Conservation (phyloP, 148 eudicot species). For the Selenicereus undatus region DNA sequence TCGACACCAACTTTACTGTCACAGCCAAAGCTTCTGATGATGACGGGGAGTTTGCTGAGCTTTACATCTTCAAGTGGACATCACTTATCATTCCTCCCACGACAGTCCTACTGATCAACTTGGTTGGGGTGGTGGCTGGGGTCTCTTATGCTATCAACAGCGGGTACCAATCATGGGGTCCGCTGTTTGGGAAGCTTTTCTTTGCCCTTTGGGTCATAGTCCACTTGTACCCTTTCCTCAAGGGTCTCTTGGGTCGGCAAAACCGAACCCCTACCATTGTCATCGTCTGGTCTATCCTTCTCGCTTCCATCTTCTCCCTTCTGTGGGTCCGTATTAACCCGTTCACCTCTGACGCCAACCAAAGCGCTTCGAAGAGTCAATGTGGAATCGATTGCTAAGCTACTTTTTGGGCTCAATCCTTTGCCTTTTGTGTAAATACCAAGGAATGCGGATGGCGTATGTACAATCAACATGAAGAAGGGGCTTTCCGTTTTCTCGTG, state of each 20-base stretch:
- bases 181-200: conserved; percentile 74
- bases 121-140: conserved; percentile 74
- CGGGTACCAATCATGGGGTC: conserved; percentile 84
- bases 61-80: conserved; percentile 79
- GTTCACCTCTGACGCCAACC: conserved; percentile 40
- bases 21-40: conserved; percentile 72
- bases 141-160: conserved; percentile 68
- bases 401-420: background rate
- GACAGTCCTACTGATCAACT: conserved; percentile 65
- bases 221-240: conserved; percentile 76
- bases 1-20: conserved; percentile 79
- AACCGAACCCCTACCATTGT: conserved; percentile 77
- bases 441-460: background rate
- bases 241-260: conserved; percentile 80
- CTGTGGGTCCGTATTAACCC: conserved; percentile 74
- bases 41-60: conserved; percentile 73
- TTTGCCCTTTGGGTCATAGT: conserved; percentile 76
- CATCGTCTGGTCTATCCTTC: conserved; percentile 69
- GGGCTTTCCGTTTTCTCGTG: background rate
- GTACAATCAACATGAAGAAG: background rate
- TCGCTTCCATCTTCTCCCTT: conserved; percentile 83
- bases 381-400: conserved; percentile 72
- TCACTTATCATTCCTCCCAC: conserved; percentile 77
- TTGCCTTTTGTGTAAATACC: background rate
- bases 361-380: conserved; percentile 47